A percentile compares a stretch with the other conserved stretches of the same genome.
These are phyloP conservation scores for Marasmius tenuissimus DNA, from an alignment of 1,284 basidiomycete genomes.

Conservation along the genomic window DNA sequence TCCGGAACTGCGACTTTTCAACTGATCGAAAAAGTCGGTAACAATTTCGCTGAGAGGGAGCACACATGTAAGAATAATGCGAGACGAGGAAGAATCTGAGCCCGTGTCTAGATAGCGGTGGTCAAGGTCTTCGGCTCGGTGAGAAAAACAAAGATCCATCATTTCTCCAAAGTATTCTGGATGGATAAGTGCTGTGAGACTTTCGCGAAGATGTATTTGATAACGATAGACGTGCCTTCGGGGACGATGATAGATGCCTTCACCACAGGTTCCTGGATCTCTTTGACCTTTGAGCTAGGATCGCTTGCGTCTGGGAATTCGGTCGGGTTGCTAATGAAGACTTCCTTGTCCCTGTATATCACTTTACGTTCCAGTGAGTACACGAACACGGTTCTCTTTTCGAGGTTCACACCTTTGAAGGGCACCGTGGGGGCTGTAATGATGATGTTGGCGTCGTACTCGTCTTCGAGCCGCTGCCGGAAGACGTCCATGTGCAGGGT, in stretches of 20 bases:
- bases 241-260: conserved; percentile 93
- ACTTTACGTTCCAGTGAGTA: conserved; percentile 44
- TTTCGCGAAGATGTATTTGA: conserved; percentile 3
- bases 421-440: conserved; percentile 94
- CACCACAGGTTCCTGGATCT: conserved; percentile 87
- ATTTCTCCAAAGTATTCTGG: conserved; percentile 84
- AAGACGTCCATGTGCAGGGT: conserved; percentile 98
- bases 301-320: conserved; percentile 87
- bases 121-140: conserved; percentile 77
- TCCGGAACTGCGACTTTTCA: conserved; percentile 89
- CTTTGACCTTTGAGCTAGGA: conserved; percentile 59
- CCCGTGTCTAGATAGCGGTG: conserved; percentile 77
- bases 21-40: conserved; percentile 89
- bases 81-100: conserved; percentile 48
- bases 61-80: conserved; percentile 78
- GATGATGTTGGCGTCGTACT: conserved; percentile 89
- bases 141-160: conserved; percentile 87
- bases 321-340: conserved; percentile 85
- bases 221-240: conserved; percentile 53
- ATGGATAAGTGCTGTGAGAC: background rate
- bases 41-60: conserved; percentile 92
- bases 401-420: conserved; percentile 67
- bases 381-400: conserved; percentile 1
- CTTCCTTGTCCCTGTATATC: conserved; percentile 64
- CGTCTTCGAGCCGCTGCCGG: conserved; percentile 94